Percentiles rank a stretch among this genome's conserved stretches.
These are phyloP conservation scores for Obelidium mucronatum DNA, from an alignment of 192 early-diverging fungal genomes.

Conservation along the genomic window DNA sequence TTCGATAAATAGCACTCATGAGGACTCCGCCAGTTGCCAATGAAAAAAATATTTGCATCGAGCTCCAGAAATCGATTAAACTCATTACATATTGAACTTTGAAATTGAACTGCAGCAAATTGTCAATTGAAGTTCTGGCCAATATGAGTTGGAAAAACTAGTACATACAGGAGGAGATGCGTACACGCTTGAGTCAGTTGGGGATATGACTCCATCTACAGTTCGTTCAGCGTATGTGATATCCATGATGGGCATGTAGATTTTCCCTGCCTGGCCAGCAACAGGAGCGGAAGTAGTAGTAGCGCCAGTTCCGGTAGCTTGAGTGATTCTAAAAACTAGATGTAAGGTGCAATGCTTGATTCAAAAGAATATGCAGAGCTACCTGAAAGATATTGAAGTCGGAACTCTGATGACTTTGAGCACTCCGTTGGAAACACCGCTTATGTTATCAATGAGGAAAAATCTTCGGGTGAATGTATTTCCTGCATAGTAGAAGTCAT, in stretches of 20 bases:
- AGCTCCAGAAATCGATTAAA: conserved; percentile 36
- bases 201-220: conserved; percentile 24
- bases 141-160: conserved; percentile 20
- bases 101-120: conserved; percentile 40
- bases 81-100: conserved; percentile 38
- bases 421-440: conserved; percentile 48
- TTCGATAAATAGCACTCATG: conserved; percentile 41
- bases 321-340: conserved; percentile 13
- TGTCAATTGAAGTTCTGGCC: too few species aligned
- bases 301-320: neutral
- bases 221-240: conserved; percentile 52
- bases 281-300: neutral
- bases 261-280: conserved; percentile 27
- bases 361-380: neutral
- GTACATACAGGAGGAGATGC: conserved; percentile 22
- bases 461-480: conserved; percentile 51
- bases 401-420: conserved; percentile 48
- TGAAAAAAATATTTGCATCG: conserved; percentile 50
- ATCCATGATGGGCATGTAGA: conserved; percentile 60
- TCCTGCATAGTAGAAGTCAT: conserved; percentile 30
- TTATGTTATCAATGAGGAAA: conserved; percentile 53
- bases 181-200: conserved; percentile 22
- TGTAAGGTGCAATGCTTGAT: neutral
- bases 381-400: conserved; percentile 50
- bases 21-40: conserved; percentile 38